phyloP scores from a whole-genome alignment of 2,329 filamentous ascomycete species.

The Stachybotrys chlorohalonatus region DNA sequence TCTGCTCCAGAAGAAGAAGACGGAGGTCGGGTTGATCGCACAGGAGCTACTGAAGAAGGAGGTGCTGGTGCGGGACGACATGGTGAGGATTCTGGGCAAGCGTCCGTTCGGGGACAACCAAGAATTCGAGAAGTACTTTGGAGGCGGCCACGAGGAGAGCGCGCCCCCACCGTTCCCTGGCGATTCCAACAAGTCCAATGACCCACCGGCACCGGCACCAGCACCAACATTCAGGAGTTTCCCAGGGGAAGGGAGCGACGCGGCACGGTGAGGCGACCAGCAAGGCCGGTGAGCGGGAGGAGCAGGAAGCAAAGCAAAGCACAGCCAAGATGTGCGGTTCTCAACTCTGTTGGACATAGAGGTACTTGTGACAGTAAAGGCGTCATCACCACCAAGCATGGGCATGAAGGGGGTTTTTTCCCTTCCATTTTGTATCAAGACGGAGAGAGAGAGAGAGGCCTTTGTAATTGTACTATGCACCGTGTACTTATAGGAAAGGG shows the following conservation, averaged over 20 bases:
- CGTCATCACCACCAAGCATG: background rate
- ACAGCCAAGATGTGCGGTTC: conserved; percentile 6
- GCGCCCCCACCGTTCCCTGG: conserved; percentile 48
- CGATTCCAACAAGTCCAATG: conserved; percentile 28
- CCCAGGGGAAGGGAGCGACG: conserved; percentile 8
- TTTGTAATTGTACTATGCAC: conserved; percentile 14
- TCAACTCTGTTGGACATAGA: conserved; percentile 17
- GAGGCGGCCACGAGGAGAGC: conserved; percentile 46
- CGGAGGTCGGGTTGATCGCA: conserved; percentile 79
- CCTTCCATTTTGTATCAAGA: conserved; percentile 9
- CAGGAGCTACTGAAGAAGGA: conserved; percentile 92
- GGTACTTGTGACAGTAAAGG: conserved; percentile 3
- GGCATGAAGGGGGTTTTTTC: conserved; percentile 4
- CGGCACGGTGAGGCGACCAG: background rate
- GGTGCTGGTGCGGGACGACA: conserved; percentile 81
- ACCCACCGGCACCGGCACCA: conserved; percentile 26
- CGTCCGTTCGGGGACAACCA: conserved; percentile 67
- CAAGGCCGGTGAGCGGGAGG: background rate
- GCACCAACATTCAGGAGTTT: conserved; percentile 27
- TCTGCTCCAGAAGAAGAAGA: conserved; percentile 76
- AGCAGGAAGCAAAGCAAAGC: background rate
- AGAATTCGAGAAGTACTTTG: conserved; percentile 94
- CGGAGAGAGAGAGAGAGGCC: conserved; percentile 6
- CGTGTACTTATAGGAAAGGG: conserved; percentile 9
- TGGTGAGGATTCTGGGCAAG: conserved; percentile 78